Evolutionary conservation across 2,329 filamentous ascomycete genomes (phyloP).

Genomic region (Talaromyces piceae): DNA sequence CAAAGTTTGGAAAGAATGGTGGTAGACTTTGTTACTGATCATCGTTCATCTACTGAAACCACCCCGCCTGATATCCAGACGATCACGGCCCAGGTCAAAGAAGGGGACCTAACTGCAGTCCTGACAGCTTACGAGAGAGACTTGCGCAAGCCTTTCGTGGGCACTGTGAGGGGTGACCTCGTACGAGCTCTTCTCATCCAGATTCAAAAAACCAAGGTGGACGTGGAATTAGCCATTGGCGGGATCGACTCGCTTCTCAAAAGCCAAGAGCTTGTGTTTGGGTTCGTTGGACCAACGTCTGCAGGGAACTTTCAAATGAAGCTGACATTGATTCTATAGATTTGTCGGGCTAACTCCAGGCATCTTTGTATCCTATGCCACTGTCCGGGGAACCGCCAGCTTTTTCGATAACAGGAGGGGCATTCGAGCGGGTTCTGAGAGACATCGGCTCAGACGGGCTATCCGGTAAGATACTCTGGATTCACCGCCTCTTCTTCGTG

Average conservation of each 20-base stretch:
- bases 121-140: constrained; percentile 87
- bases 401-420: constrained; percentile 65
- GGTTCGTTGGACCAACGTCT: constrained; percentile 26
- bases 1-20: constrained; percentile 97
- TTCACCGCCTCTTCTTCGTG: neutral
- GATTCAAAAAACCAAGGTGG: constrained; percentile 97
- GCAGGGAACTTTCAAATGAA: neutral
- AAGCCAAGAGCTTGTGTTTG: constrained; percentile 95
- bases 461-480: constrained; percentile 48
- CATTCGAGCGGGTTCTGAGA: constrained; percentile 55
- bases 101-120: constrained; percentile 89
- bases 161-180: constrained; percentile 77
- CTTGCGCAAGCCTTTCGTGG: constrained; percentile 70
- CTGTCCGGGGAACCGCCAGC: constrained; percentile 62
- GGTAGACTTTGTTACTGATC: constrained; percentile 85
- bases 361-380: constrained; percentile 74
- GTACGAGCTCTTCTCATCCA: constrained; percentile 89
- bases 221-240: constrained; percentile 90
- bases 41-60: constrained; percentile 51
- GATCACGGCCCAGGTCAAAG: constrained; percentile 71
- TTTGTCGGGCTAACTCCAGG: constrained; percentile 92
- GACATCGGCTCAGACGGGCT: constrained; percentile 65
- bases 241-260: constrained; percentile 92
- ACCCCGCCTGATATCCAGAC: constrained; percentile 62
- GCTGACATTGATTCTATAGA: constrained; percentile 31